Evolutionary conservation across 306 rosid species (phyloP).

Genomic region (Cucumis sativus): Cucumber_9930_V3 NC_026657.2:28678001-28678500

Average conservation of each 20-base stretch:
- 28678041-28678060: not conserved
- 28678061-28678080: not conserved
- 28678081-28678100: not conserved
- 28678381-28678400: too few relatives aligned
- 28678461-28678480: too few relatives aligned
- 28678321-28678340: too few relatives aligned
- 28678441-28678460: too few relatives aligned
- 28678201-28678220: not conserved
- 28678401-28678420: too few relatives aligned
- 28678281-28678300: not conserved
- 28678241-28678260: not conserved
- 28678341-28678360: too few relatives aligned
- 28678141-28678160: not conserved
- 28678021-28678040: slow-evolving; percentile 50
- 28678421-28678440: too few relatives aligned
- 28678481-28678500: too few relatives aligned
- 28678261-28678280: not conserved
- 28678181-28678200: not conserved
- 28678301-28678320: too few relatives aligned
- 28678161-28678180: not conserved
- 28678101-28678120: not conserved
- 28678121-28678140: not conserved
- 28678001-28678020: slow-evolving; percentile 79
- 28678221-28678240: not conserved
- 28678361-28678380: too few relatives aligned